Base-by-base conservation (phyloP, 1,139 yeast species). In the Kodamaea sp. region DNA sequence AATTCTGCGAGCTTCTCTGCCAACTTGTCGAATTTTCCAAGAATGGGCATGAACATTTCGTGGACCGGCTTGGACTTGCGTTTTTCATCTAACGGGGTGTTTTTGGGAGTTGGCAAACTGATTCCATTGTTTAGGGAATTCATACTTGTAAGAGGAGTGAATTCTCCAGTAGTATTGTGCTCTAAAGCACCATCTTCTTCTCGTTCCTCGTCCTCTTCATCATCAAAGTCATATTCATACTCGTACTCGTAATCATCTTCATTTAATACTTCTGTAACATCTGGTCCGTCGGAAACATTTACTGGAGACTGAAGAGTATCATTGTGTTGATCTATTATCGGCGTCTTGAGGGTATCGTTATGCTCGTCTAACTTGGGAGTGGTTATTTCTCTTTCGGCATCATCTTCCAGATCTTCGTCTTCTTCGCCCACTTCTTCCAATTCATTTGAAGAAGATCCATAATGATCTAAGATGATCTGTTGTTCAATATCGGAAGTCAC, bases 1-100 rank as follows among this genome's bases (percentile, higher is more conserved):
- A 70, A 53, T 48, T 66, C 72, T 0, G 74, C 74, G 42, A 70
- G 56, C 46, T 63, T 66, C 34, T 66, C 72, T 1, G 74, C 73
- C 29, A 78, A 55, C 33, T 60, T 63, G 38, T 76, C 77, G 45
- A 78, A 66, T 45, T 67, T 70, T 11, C 59, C 59, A 32, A 77
- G 58, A 6, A 78, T 58, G 2, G 80, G 79, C 44, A 66, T 58
- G 53, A 76, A 78, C 41, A 76, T 59, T 22, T 61, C 62, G 18
- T 63, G 63, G 13, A 67, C 68, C 2, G 71, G 69, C 44, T 59
- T 61, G 37, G 60, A 55, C 37, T 63, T 61, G 13, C 70, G 40
- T 36, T 52, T 46, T 11, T 45, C 51, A 12, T 31, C 31, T 12
- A 38, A 13, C 2, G 37, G 35, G 1, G 42, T 34, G 12, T 29